Evolutionary conservation across 2,329 filamentous ascomycete genomes (phyloP), one percentile per base, ranked within the genome.

Genomic region (Aspergillus novofumigatus): DNA sequence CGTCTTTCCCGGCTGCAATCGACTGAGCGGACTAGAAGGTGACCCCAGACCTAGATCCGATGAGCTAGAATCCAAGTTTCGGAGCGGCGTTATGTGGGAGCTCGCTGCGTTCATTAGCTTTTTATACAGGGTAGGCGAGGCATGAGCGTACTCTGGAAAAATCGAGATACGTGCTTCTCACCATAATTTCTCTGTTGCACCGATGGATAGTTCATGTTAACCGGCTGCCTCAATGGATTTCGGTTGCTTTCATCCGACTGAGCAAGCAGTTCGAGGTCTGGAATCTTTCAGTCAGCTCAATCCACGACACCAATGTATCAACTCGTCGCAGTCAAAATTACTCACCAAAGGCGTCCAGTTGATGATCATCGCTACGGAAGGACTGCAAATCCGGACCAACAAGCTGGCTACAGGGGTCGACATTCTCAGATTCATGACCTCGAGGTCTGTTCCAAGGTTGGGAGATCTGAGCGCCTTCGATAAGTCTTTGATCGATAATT

Each of bases 281-380:
- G 3, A 35, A 7, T 9, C 35, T 8, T 3, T 52, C 62, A 38
- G 57, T 56, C 20, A 41, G 17, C 23, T 11, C 11, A 3, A 23
- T 4, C 23, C 14, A 7, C 5, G 21, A 14, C 23, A 11, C 44
- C 26, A 23, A 7, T 25, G 44, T 47, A 25, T 44, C 20, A 3
- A 44, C 21, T 44, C 8, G 17, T 44, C 11, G 21, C 21, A 47
- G 23, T 25, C 23, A 17, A 8, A 14, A 4, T 10, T 3, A 60
- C 72, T 62, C 62, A 83, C 81, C 80, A 62, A 82, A 83, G 3
- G 74, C 74, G 70, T 83, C 79, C 11, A 81, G 69, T 7, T 69
- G 63, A n/a, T 66, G 32, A 29, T 72, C 69, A 32, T 68, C 63
- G 50, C 72, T 64, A 14, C 14, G 45, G 2, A 21, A 5, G 41